Conservation (phyloP, 1,284 basidiomycete genomes). For the Ustilago shanxiensis region DNA sequence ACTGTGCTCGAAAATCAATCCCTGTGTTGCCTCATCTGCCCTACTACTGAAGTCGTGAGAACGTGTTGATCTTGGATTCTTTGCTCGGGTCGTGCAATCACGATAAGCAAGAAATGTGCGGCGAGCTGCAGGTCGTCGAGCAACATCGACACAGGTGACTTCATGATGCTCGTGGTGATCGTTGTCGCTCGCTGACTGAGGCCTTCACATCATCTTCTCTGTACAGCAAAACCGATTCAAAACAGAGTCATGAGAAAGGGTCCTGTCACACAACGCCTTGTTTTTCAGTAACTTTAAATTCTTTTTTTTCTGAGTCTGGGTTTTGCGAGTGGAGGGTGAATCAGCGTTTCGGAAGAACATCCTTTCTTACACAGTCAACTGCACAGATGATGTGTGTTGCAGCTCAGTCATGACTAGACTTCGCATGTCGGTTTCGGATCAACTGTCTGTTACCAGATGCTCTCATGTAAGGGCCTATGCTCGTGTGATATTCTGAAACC, state of each 20-base stretch:
- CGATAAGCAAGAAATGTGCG: not conserved
- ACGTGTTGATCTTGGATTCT: not conserved
- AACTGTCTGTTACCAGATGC: not conserved
- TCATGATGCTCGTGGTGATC: constrained; percentile 1
- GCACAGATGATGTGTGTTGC: not conserved
- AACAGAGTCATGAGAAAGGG: not conserved
- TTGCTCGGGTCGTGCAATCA: not conserved
- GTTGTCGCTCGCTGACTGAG: constrained; percentile 5
- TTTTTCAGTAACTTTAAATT: too few relatives aligned
- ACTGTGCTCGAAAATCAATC: not conserved
- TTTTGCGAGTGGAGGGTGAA: constrained; percentile 37
- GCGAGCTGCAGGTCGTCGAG: not conserved
- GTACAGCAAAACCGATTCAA: too few relatives aligned
- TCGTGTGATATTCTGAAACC: not conserved
- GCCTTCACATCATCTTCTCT: constrained; percentile 1
- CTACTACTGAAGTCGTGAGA: not conserved
- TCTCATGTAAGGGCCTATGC: not conserved
- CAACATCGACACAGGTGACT: not conserved
- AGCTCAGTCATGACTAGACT: not conserved
- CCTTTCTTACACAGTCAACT: not conserved
- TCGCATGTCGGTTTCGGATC: not conserved
- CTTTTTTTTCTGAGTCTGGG: not conserved
- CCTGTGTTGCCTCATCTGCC: not conserved
- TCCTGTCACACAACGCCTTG: not conserved
- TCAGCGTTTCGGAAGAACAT: constrained; percentile 2